Conservation (phyloP, 345 rosid species). For the Eucalyptus camaldulensis region DNA sequence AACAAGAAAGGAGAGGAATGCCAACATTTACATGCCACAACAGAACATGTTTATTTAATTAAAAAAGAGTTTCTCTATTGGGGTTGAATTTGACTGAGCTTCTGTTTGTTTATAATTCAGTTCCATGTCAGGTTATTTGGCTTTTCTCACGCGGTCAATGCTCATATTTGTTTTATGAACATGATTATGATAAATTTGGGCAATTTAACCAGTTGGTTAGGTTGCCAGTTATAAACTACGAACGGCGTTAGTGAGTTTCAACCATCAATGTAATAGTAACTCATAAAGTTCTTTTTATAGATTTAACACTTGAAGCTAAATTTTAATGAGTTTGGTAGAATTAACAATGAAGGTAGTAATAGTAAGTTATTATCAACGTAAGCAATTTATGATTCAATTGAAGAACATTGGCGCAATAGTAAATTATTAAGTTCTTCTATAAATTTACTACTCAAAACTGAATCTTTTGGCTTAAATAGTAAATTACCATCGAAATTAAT, state of each 20-base stretch:
- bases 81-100: not conserved
- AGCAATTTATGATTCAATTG: not conserved
- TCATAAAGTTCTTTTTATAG: not conserved
- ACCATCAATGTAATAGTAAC: not conserved
- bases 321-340: not conserved
- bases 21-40: not conserved
- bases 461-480: not conserved
- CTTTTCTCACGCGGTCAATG: not conserved
- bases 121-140: not conserved
- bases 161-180: not conserved
- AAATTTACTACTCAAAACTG: not conserved
- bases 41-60: not conserved
- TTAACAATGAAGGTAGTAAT: not conserved
- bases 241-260: not conserved
- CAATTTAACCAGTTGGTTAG: not conserved
- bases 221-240: not conserved
- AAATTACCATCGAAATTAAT: not conserved
- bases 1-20: not conserved
- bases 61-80: not conserved
- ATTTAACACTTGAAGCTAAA: not conserved
- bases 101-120: not conserved
- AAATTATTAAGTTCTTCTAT: not conserved
- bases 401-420: not conserved
- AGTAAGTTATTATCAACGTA: not conserved
- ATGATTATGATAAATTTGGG: not conserved